phyloP scores from a whole-genome alignment of 1,284 basidiomycete genomes.

The Microbotryum intermedium region DNA sequence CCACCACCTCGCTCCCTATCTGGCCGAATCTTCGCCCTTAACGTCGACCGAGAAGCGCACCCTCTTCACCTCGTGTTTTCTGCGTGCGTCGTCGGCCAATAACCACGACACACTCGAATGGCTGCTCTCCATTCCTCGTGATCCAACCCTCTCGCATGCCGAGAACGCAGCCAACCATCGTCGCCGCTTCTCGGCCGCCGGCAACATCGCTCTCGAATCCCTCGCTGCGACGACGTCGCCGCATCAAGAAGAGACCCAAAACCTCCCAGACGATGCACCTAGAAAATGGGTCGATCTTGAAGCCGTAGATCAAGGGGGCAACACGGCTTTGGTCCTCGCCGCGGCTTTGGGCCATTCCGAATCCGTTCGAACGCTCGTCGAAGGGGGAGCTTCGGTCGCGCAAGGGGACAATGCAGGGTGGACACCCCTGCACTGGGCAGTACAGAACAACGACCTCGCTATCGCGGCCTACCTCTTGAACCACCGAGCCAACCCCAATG shows the following conservation, averaged over 20 bases:
- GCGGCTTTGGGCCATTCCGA: constrained; percentile 51
- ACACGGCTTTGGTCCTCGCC: constrained; percentile 29
- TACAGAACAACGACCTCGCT: constrained; percentile 77
- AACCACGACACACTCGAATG: constrained; percentile 34
- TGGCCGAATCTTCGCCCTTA: constrained; percentile 14
- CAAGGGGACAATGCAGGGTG: constrained; percentile 65
- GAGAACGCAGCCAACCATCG: constrained; percentile 9
- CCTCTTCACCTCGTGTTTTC: constrained; percentile 22
- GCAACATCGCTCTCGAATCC: not conserved
- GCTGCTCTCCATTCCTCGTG: constrained; percentile 27
- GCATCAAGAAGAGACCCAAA: not conserved
- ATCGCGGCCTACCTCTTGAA: constrained; percentile 86
- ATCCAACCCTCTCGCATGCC: constrained; percentile 2
- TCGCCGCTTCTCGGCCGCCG: constrained; percentile 10
- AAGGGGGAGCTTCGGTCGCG: constrained; percentile 63
- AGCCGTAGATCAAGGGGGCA: constrained; percentile 30
- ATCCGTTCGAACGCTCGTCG: constrained; percentile 67
- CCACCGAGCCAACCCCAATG: constrained; percentile 73
- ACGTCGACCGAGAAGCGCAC: constrained; percentile 18
- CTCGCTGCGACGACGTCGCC: not conserved
- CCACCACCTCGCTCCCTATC: constrained; percentile 21
- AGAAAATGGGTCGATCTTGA: constrained; percentile 31
- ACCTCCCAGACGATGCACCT: constrained; percentile 13
- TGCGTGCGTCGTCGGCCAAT: constrained; percentile 27
- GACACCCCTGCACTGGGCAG: constrained; percentile 92